Evolutionary conservation across 2,329 filamentous ascomycete genomes (phyloP), one percentile per base, ranked within the genome.

Genomic region (Trichoderma koningiopsis): DNA sequence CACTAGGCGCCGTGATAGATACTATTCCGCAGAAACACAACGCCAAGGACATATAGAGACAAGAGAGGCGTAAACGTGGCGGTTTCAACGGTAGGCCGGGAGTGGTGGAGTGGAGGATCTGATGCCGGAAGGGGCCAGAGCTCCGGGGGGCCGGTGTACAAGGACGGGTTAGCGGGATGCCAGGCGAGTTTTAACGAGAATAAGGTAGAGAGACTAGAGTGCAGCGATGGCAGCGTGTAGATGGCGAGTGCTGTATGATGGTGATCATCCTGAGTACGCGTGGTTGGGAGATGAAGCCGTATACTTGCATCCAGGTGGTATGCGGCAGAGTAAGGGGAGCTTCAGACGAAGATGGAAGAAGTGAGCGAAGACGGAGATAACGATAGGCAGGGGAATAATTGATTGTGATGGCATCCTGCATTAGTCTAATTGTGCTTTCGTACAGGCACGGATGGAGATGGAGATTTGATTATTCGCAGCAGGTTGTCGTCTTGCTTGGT

Each of bases 111-210:
- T 13, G 60, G 60, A 33, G 35, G 59, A 35, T 63, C 29, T 35
- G 43, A 53, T 63, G 60, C 60, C 60, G 60, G 60, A 63, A 63
- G 60, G 6, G 60, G 60, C 60, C 47, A 63, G 60, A 63, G 43
- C 60, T 52, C 60, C 60, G 60, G 33, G 37, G 57, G 37, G 57
- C 57, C 57, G 57, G 57, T 40, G 53, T 33, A 33, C 29, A 16
- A 37, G 55, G 19, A 37, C 27, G 53, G 53, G 19, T 29, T 55
- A 55, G 52, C 24, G 52, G 27, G 40, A 43, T 43, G 37, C 16
- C 4, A 43, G 16, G 14, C 16, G 37, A 43, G 37, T 33, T 43
- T 43, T 19, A 43, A 43, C 1, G 6, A 43, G n/a, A 43, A 43
- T 43, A n/a, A 43, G 40, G 40, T 43, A 19, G 19, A 19, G 14